Conservation (phyloP, 2,329 filamentous ascomycete genomes). For the Fusarium sacchari region DNA sequence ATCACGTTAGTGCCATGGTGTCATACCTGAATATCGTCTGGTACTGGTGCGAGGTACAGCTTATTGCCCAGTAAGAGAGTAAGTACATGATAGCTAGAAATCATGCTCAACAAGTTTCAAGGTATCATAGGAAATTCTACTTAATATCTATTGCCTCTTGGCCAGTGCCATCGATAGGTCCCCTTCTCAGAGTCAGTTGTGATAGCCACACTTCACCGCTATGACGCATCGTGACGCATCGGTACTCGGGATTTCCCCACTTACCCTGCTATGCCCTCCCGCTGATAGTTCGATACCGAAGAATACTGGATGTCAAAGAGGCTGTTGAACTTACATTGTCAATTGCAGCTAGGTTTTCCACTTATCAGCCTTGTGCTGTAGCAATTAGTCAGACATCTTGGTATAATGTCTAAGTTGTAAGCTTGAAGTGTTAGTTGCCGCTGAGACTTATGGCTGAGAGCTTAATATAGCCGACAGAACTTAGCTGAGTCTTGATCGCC, state of each 20-base stretch:
- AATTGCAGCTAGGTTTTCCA: too few species aligned
- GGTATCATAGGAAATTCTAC: background rate
- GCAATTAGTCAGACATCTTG: too few species aligned
- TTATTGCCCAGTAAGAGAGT: background rate
- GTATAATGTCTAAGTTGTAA: too few species aligned
- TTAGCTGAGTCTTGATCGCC: background rate
- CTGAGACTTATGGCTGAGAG: too few species aligned
- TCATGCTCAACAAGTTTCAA: fast-evolving
- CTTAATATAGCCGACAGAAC: too few species aligned
- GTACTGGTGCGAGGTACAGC: background rate
- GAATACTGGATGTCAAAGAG: background rate
- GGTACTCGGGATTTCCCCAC: slow-evolving; percentile 1
- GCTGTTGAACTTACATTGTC: background rate
- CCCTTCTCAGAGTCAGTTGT: background rate
- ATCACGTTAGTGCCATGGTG: fast-evolving
- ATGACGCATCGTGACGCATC: background rate
- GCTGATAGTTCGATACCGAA: background rate
- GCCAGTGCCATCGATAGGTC: background rate
- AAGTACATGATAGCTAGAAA: background rate
- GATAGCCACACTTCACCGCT: fast-evolving
- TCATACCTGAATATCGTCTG: background rate
- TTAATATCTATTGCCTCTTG: slow-evolving; percentile 13
- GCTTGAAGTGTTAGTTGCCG: too few species aligned
- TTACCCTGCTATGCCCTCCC: background rate
- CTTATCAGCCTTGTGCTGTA: too few species aligned